Base-by-base conservation (phyloP, 2,329 filamentous ascomycete species). In the Endocalyx cinctus region DNA sequence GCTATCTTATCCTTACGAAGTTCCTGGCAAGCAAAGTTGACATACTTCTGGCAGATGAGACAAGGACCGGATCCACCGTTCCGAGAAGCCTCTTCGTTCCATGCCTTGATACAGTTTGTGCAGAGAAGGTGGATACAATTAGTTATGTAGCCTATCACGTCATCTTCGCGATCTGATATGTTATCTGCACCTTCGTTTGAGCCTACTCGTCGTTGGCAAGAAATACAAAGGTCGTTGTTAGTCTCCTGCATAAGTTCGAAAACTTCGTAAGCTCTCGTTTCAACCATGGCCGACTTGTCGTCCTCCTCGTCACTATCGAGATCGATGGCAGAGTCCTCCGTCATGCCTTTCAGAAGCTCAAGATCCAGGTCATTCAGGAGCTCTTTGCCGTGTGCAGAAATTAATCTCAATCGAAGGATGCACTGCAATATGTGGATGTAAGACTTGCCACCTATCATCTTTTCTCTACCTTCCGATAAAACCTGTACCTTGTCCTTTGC, bases 381-480 rank as follows among this genome's bases (percentile, higher is more conserved):
- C 39, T 97, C 90, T 44, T 84, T 84, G n/a, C 92, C 92, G 55
- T 96, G 90, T 1, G 89, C 92, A 54, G 89, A 96, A 32, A 97
- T 84, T 25, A 94, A 72, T 8, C 92, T 85, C 13, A 98, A 75
- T 18, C 90, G 83, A 45, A 94, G 74, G 52, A 98, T 95, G 5
- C 87, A 86, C 45, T 92, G 89, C 40, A 98, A 64, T 29, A 98
- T 92, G 48, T 95, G 87, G 29, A 92, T 89, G 53, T 95, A 96
- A n/a, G 85, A 84, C 46, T 83, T 87, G 26, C 89, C 90, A 25
- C 84, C 84, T 31, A 92, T 70, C 41, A 77, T 76, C 42, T 78
- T 82, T 33, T 76, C 77, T 46, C 74, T 64, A 29, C 65, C 70
- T 12, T 56, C 79, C 64, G 54, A 78, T 62, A 96, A 78, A 3